A percentile compares a stretch with the other conserved stretches of the same genome.
Evolutionary conservation across 2,329 filamentous ascomycete species (phyloP).

Genomic region (Trichoderma guizhouense): DNA sequence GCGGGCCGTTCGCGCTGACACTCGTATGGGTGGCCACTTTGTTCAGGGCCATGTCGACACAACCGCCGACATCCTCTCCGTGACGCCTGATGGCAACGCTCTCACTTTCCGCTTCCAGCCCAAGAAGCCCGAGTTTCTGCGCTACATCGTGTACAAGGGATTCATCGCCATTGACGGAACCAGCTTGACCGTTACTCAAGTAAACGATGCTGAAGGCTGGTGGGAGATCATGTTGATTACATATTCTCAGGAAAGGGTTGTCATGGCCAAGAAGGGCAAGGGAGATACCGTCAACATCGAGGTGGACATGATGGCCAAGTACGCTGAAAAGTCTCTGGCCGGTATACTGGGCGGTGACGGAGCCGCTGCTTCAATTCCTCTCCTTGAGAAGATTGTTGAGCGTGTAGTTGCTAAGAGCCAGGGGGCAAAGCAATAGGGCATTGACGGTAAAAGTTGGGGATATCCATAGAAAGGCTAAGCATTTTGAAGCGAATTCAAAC

Average conservation of each 20-base stretch:
- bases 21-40: conserved; percentile 97
- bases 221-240: conserved; percentile 98
- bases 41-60: conserved; percentile 98
- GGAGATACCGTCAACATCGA: conserved; percentile 88
- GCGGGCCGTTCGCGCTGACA: conserved; percentile 83
- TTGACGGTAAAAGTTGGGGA: background rate
- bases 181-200: conserved; percentile 85
- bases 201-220: conserved; percentile 74
- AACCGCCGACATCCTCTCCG: conserved; percentile 68
- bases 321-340: conserved; percentile 83
- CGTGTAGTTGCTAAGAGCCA: conserved; percentile 67
- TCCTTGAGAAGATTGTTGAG: conserved; percentile 70
- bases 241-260: conserved; percentile 91
- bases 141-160: conserved; percentile 94
- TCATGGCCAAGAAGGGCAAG: conserved; percentile 71
- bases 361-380: conserved; percentile 48
- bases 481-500: background rate
- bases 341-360: conserved; percentile 59
- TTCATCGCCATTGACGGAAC: conserved; percentile 93
- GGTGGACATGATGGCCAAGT: conserved; percentile 84
- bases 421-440: conserved; percentile 26
- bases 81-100: conserved; percentile 82
- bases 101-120: conserved; percentile 82
- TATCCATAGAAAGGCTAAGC: background rate
- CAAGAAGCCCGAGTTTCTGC: conserved; percentile 63